Conservation (phyloP, 768 basidiomycete genomes). For the Tricholoma flavovirens region DNA sequence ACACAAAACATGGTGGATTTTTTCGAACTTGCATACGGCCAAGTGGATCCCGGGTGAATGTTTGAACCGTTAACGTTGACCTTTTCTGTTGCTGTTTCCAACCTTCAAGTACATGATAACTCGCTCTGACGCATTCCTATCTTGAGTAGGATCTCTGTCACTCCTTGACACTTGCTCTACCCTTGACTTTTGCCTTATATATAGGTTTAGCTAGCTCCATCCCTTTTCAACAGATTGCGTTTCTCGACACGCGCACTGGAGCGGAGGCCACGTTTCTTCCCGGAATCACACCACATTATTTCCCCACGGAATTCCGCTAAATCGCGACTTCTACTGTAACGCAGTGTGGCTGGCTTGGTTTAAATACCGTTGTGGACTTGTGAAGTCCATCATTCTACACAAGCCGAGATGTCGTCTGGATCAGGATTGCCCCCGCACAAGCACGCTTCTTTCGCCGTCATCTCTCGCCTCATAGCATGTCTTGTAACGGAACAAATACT, state of each 20-base stretch:
- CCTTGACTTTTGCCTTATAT: too few relatives aligned
- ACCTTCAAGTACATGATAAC: too few relatives aligned
- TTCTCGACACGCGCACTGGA: background rate
- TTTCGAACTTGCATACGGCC: too few relatives aligned
- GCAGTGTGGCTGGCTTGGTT: conserved; percentile 13
- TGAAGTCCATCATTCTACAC: conserved; percentile 1
- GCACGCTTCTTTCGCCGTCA: conserved; percentile 41
- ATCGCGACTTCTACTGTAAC: conserved; percentile 2
- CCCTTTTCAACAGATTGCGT: too few relatives aligned
- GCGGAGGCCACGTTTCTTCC: background rate
- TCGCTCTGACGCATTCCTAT: too few relatives aligned
- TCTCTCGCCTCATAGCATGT: conserved; percentile 43
- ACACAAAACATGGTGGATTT: too few relatives aligned
- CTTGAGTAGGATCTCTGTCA: too few relatives aligned
- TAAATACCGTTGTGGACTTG: conserved; percentile 18
- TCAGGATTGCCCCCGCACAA: conserved; percentile 28
- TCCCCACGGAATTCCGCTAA: conserved; percentile 4
- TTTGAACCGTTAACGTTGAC: too few relatives aligned
- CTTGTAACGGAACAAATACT: conserved; percentile 45
- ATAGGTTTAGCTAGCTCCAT: too few relatives aligned
- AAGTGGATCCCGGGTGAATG: too few relatives aligned
- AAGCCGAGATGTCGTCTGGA: conserved; percentile 29
- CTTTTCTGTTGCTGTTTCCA: too few relatives aligned
- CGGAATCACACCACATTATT: background rate
- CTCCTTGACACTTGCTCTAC: too few relatives aligned